Evolutionary conservation across 139 green algal genomes (phyloP), one percentile per base, ranked within the genome.

Genomic region (Gonium pectorale): DNA sequence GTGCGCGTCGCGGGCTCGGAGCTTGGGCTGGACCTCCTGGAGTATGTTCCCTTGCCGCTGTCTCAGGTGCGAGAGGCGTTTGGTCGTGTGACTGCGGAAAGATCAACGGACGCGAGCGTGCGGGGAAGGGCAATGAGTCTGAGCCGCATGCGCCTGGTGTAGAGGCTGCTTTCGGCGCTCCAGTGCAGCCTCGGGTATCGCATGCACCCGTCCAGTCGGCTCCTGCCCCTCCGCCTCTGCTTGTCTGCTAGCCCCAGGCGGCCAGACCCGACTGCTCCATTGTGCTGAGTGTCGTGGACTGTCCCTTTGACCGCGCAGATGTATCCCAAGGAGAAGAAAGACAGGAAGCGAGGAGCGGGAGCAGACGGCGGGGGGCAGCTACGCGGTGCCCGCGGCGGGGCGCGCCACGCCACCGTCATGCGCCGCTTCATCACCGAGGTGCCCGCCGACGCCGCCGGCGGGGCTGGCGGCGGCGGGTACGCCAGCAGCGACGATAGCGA

Each of bases 21-120:
- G 44, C 13, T 85, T 46, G 79, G 79, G 27, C 38, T 85, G 46
- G 79, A 73, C 49, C 27, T 46, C 2, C 33, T 85, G 35, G 79
- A 85, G 29, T 85, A 60, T 37, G 79, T 85, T 27, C 79, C 79
- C 0, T 7, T 85, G 46, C 79, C 79, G 8, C 44, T 78, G 41
- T 79, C 74, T 21, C 85, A 78, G 85, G 56, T 79, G 63, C 63
- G 63, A 38, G 33, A 70, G 56, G 24, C 5, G 56, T 64, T 64
- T 11, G 13, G 46, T 54, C 46, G 46, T 11, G 46, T n/a, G n/a
- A n/a, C n/a, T n/a, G n/a, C n/a, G n/a, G n/a, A n/a, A n/a, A n/a
- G n/a, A n/a, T n/a, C n/a, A n/a, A n/a, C n/a, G n/a, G n/a, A n/a
- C n/a, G n/a, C n/a, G n/a, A n/a, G n/a, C n/a, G n/a, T n/a, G n/a